Base-by-base conservation (phyloP, 371 early-diverging fungal genomes). In the Choanephora cucurbitarum region DNA sequence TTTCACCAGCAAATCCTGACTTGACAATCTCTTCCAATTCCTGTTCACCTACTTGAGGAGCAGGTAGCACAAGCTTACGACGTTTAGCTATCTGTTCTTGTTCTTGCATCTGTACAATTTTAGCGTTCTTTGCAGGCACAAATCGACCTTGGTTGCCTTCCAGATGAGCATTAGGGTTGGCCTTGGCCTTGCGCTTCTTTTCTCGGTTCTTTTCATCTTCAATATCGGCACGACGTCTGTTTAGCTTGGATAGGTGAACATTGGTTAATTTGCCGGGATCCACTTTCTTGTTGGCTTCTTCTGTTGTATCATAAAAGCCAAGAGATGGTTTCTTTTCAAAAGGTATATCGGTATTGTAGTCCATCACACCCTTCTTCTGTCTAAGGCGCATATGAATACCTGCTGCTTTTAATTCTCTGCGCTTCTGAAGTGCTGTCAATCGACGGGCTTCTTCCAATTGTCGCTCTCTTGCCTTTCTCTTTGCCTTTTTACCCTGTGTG, bases 401-500 rank as follows among this genome's bases (percentile, higher is more conserved):
- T 10, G 98, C 97, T 0, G 96, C 97, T 65, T 95, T 97, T 28
- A 98, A 75, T 79, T 98, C 99, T 48, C 98, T 80, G 41, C 94
- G 80, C 73, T 98, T 98, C 67, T 97, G 98, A 14, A 97, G 67
- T 0, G 90, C 64, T 3, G 97, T 89, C 49, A 96, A 76, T 22
- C 98, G 87, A 53, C 95, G 79, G 7, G 98, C 93, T 67, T 97
- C 99, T 67, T 97, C 97, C 48, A 97, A 76, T 67, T 95, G 95
- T 70, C 93, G 85, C 73, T 98, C 99, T 63, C 99, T 88, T 14
- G 97, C 98, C 81, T 97, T 98, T 67, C 99, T 85, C 71, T 97
- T 97, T 13, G 99, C 97, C 65, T 98, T 98, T 67, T 98, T 98
- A 53, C 99, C 99, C 70, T 97, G 97, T 13, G 98, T 97, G 67